These are phyloP conservation scores for Aspergillus ostianus DNA, from an alignment of 495 filamentous ascomycete genomes.

Conservation along the genomic window DNA sequence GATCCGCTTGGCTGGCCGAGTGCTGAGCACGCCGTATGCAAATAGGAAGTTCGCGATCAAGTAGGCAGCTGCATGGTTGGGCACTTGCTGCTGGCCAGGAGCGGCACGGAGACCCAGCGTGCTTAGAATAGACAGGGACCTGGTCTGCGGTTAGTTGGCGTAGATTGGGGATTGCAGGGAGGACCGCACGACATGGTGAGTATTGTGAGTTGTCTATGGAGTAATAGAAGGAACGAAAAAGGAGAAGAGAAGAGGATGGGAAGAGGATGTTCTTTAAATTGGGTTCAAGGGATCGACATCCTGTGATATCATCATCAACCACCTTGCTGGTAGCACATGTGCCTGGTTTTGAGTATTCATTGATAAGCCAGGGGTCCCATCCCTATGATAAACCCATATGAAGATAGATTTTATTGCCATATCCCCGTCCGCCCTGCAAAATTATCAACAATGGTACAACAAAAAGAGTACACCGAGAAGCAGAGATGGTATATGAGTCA, in stretches of 20 bases:
- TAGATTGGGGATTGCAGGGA: not conserved
- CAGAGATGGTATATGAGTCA: not conserved
- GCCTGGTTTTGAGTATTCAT: too few species aligned
- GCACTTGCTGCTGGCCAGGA: conserved; percentile 12
- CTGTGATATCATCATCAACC: not conserved
- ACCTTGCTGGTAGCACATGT: not conserved
- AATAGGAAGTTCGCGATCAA: conserved; percentile 47
- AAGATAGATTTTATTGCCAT: not conserved
- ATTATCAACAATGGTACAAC: not conserved
- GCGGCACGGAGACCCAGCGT: conserved; percentile 28
- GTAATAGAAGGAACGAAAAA: not conserved
- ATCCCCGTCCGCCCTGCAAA: not conserved
- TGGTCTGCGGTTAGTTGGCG: not conserved
- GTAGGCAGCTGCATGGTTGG: conserved; percentile 39
- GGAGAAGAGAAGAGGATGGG: not conserved
- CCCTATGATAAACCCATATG: not conserved
- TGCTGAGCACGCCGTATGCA: conserved; percentile 44
- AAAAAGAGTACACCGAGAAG: not conserved
- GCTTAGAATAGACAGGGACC: conserved; percentile 13
- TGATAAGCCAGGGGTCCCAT: too few species aligned
- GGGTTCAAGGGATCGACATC: not conserved
- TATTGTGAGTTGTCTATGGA: not conserved
- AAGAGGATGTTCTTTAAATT: not conserved
- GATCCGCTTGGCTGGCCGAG: conserved; percentile 40
- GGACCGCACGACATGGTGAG: conserved; percentile 13